Percentiles rank a stretch among this genome's conserved stretches.
phyloP scores from a whole-genome alignment of 2,329 filamentous ascomycete genomes.

The Thermothelomyces thermophilus region DNA sequence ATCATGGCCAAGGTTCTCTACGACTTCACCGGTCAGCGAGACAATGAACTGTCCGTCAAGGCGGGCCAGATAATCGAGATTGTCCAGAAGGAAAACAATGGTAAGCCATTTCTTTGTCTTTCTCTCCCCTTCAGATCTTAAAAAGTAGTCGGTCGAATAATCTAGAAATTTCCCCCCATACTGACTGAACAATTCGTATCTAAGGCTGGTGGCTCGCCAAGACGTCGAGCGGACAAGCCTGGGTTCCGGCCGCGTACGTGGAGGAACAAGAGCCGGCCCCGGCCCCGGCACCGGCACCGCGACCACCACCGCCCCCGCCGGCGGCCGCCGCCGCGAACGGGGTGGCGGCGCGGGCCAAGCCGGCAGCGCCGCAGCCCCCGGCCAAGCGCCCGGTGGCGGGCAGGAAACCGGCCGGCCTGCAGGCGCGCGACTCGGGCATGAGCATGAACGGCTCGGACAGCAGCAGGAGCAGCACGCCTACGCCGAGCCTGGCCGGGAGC shows the following conservation, averaged over 20 bases:
- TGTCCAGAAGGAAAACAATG: conserved; percentile 91
- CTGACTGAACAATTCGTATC: conserved; percentile 25
- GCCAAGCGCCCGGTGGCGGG: conserved; percentile 68
- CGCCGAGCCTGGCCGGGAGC: conserved; percentile 63
- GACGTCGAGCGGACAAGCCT: conserved; percentile 67
- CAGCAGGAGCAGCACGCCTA: conserved; percentile 66
- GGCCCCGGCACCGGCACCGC: conserved; percentile 52
- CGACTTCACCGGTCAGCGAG: conserved; percentile 77
- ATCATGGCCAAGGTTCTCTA: conserved; percentile 86
- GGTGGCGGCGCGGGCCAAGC: conserved; percentile 66
- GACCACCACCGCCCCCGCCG: conserved; percentile 63
- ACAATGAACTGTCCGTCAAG: conserved; percentile 75
- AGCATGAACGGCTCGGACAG: conserved; percentile 52
- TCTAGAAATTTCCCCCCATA: background rate
- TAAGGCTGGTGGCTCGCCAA: conserved; percentile 95
- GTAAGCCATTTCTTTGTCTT: conserved; percentile 46
- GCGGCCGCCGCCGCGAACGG: conserved; percentile 76
- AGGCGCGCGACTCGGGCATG: conserved; percentile 66
- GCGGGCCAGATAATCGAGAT: conserved; percentile 81
- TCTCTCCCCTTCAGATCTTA: too few species aligned
- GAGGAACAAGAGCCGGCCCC: conserved; percentile 66
- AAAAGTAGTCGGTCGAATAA: too few species aligned
- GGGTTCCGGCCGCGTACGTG: conserved; percentile 91
- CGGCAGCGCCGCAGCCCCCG: conserved; percentile 57
- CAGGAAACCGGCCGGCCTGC: conserved; percentile 63